Conservation (phyloP, 1,284 basidiomycete genomes). For the Uromyces viciae-fabae region DNA sequence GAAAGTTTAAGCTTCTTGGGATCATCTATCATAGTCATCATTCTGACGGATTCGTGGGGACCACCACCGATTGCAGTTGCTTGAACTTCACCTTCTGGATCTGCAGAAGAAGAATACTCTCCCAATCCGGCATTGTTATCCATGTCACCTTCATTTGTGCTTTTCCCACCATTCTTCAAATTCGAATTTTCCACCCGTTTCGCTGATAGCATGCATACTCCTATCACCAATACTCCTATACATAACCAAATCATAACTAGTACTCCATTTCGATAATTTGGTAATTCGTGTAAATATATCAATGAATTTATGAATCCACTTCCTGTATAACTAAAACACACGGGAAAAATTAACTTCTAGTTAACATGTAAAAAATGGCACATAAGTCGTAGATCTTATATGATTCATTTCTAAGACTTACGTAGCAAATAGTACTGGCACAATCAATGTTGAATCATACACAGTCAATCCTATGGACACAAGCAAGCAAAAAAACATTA, state of each 20-base stretch:
- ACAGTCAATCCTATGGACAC: slow-evolving; percentile 46
- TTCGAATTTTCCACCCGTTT: slow-evolving; percentile 14
- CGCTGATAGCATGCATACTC: slow-evolving; percentile 39
- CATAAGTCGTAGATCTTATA: not conserved
- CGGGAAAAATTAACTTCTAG: not conserved
- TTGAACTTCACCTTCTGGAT: slow-evolving; percentile 39
- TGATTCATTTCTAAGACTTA: not conserved
- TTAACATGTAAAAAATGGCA: not conserved
- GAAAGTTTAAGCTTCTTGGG: not conserved
- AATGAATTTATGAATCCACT: slow-evolving; percentile 45
- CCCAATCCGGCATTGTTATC: slow-evolving; percentile 12
- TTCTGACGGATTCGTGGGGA: slow-evolving; percentile 17
- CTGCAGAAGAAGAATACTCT: slow-evolving; percentile 36
- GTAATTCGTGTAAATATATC: slow-evolving; percentile 42
- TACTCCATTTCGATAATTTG: slow-evolving; percentile 26
- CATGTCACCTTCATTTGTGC: too few relatives aligned
- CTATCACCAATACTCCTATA: slow-evolving; percentile 36
- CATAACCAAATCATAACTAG: slow-evolving; percentile 43
- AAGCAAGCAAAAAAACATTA: too few relatives aligned
- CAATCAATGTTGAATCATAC: slow-evolving; percentile 65
- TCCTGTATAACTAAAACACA: slow-evolving; percentile 27
- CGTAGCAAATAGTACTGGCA: slow-evolving; percentile 63
- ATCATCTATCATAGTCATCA: slow-evolving; percentile 6
- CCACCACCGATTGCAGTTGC: slow-evolving; percentile 25
- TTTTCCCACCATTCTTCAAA: not conserved